Evolutionary conservation across 2,329 filamentous ascomycete genomes (phyloP).

Genomic region (Aschersonia sp.): DNA sequence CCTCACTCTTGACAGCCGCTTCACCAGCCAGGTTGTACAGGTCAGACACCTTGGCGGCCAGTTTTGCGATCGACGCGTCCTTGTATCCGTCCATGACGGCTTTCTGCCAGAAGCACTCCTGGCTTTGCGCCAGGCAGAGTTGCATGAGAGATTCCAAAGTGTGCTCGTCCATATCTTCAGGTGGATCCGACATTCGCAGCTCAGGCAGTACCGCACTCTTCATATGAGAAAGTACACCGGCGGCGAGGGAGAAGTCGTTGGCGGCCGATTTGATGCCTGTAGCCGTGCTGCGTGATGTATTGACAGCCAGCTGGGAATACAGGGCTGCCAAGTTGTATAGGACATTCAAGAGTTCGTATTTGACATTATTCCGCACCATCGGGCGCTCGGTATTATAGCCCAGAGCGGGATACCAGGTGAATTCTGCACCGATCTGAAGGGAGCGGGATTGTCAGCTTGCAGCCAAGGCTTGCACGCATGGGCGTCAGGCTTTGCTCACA

Average conservation of each 20-base stretch:
- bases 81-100: conserved; percentile 89
- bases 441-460: not conserved
- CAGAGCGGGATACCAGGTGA: conserved; percentile 88
- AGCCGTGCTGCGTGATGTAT: conserved; percentile 59
- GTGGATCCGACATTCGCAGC: conserved; percentile 63
- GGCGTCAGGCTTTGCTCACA: conserved; percentile 24
- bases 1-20: conserved; percentile 74
- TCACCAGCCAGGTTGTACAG: conserved; percentile 77
- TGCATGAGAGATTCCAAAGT: conserved; percentile 74
- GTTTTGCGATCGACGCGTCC: conserved; percentile 79
- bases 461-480: not conserved
- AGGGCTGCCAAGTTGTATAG: conserved; percentile 87
- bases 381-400: conserved; percentile 77
- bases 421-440: conserved; percentile 76
- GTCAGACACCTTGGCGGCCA: conserved; percentile 81
- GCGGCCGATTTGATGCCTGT: conserved; percentile 81
- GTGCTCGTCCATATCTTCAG: conserved; percentile 88
- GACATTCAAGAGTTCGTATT: conserved; percentile 81
- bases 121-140: conserved; percentile 78
- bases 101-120: conserved; percentile 98
- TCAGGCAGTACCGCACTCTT: conserved; percentile 67
- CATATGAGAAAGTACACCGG: conserved; percentile 70
- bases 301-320: conserved; percentile 81
- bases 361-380: conserved; percentile 48
- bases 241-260: conserved; percentile 78